A percentile compares a stretch with the other conserved stretches of the same genome.
These are phyloP conservation scores for Sisymbrium irio DNA, from an alignment of 345 rosid genomes.

Conservation along the genomic window DNA sequence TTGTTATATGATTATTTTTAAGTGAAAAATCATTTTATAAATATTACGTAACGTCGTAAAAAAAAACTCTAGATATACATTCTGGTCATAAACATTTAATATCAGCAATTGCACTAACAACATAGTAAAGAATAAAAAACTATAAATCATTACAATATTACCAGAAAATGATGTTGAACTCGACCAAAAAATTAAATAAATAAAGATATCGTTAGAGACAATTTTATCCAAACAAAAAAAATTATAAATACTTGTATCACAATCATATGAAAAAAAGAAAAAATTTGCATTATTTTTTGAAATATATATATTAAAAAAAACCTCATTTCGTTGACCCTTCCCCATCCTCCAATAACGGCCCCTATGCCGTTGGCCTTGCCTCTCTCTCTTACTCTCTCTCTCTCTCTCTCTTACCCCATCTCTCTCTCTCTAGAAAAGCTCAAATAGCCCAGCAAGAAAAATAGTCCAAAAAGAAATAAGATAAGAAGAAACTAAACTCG, in stretches of 20 bases:
- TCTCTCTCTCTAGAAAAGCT: constrained; percentile 35
- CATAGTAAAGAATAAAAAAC: constrained; percentile 34
- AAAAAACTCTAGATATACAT: constrained; percentile 9
- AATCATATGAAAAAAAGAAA: constrained; percentile 34
- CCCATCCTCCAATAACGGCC: constrained; percentile 86
- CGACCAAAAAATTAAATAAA: background rate
- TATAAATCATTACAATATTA: constrained; percentile 36
- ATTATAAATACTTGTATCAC: constrained; percentile 27
- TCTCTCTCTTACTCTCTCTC: constrained; percentile 15
- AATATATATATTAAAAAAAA: background rate
- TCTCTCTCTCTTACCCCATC: background rate
- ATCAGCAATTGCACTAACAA: constrained; percentile 38
- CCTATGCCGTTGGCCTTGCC: constrained; percentile 94
- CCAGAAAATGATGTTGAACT: constrained; percentile 30
- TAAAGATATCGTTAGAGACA: constrained; percentile 27
- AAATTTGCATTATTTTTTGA: constrained; percentile 13
- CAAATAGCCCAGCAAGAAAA: constrained; percentile 38
- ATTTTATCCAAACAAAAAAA: background rate
- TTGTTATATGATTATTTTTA: background rate
- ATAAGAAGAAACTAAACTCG: constrained; percentile 36
- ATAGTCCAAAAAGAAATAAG: constrained; percentile 45
- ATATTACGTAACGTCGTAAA: background rate
- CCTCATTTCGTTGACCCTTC: constrained; percentile 78
- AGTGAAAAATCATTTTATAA: background rate
- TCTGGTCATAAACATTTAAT: constrained; percentile 30